phyloP scores from a whole-genome alignment of 768 basidiomycete species.

The Heimioporus sp. region DNA sequence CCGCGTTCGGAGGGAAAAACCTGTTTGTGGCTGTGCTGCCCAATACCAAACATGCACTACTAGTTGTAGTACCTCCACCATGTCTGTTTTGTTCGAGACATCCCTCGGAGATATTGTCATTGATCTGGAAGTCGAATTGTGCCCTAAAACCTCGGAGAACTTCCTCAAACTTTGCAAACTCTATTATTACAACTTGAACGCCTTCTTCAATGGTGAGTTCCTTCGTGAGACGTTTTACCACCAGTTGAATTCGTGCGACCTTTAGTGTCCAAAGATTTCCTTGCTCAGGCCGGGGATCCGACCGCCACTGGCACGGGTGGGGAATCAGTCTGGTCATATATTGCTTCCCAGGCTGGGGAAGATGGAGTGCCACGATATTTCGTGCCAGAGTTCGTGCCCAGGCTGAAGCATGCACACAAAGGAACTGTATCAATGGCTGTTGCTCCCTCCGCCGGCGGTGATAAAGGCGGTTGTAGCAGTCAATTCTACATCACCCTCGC shows the following conservation, averaged over 20 bases:
- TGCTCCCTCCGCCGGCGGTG: constrained; percentile 70
- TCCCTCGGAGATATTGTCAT: constrained; percentile 96
- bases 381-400: constrained; percentile 75
- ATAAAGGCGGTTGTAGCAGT: constrained; percentile 81
- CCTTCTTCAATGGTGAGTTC: constrained; percentile 93
- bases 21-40: too few species aligned
- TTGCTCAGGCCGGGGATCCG: constrained; percentile 96
- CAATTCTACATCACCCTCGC: constrained; percentile 96
- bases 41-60: too few species aligned
- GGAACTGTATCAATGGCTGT: constrained; percentile 99
- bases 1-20: too few species aligned
- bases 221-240: background rate
- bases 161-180: constrained; percentile 97
- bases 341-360: constrained; percentile 45
- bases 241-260: background rate
- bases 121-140: constrained; percentile 87
- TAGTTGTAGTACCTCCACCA: too few species aligned
- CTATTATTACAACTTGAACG: constrained; percentile 95
- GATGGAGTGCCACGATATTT: constrained; percentile 70
- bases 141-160: constrained; percentile 91
- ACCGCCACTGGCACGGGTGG: constrained; percentile 94
- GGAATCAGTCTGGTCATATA: constrained; percentile 81
- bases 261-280: constrained; percentile 93
- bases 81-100: constrained; percentile 97
- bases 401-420: constrained; percentile 76